Percentiles rank a stretch among this genome's conserved stretches.
Conservation (phyloP, 305 asterid species). For the Fraxinus nigra region DNA sequence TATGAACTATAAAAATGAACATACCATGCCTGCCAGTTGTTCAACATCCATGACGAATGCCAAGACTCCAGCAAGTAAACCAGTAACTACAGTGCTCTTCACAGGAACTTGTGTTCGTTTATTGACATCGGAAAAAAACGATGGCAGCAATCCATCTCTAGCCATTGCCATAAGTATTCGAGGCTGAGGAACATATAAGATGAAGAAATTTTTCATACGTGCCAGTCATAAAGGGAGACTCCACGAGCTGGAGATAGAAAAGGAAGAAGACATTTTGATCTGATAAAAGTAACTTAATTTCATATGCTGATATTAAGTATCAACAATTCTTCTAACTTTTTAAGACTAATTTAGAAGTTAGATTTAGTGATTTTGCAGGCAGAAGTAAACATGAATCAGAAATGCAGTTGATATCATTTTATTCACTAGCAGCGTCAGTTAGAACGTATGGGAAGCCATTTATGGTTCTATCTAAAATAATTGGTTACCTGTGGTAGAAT, state of each 20-base stretch:
- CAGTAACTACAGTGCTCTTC: slow-evolving; percentile 75
- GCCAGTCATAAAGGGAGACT: neutral
- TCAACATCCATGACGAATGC: slow-evolving; percentile 93
- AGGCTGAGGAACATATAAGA: slow-evolving; percentile 51
- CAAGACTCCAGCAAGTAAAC: slow-evolving; percentile 63
- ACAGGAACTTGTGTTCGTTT: slow-evolving; percentile 77
- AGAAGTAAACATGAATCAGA: neutral
- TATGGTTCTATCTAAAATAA: neutral
- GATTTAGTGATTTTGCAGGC: neutral
- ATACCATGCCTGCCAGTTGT: slow-evolving; percentile 95
- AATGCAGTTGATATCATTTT: neutral
- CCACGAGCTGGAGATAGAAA: neutral
- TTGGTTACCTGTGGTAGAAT: slow-evolving; percentile 77
- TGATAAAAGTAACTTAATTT: neutral
- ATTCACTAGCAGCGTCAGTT: neutral
- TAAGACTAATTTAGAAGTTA: neutral
- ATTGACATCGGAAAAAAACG: slow-evolving; percentile 75
- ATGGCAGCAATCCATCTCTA: slow-evolving; percentile 91
- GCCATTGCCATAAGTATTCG: slow-evolving; percentile 98
- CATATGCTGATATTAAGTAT: neutral
- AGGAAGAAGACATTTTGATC: neutral
- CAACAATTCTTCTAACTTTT: neutral
- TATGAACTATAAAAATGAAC: neutral
- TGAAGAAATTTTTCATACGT: neutral
- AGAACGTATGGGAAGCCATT: neutral